Base-by-base conservation (phyloP, 371 early-diverging fungal genomes). In the Zopfochytrium polystomum region DNA sequence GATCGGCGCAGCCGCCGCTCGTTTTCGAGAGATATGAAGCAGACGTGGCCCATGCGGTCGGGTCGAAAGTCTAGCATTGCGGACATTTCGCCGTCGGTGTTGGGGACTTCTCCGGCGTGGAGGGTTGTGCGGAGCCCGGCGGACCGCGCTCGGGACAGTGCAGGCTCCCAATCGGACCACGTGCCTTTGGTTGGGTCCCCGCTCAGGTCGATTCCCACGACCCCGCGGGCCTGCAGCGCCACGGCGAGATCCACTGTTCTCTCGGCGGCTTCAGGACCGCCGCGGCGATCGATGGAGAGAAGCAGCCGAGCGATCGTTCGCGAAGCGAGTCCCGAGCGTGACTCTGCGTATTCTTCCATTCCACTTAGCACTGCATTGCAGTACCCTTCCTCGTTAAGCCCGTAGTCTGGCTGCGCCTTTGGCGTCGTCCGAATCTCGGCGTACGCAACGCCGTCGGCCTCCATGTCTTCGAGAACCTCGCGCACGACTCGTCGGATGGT, bases 161-260 rank as follows among this genome's bases (percentile, higher is more conserved):
- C 30, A 23, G 59, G 59, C 2, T 33, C 34, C 20, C 48, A 35
- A 30, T 58, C 50, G 13, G 15, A 20, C 1, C 48, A 50, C 11
- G 50, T 51, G 4, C 59, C 59, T 11, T 15, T 22, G 1, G 29
- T 22, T 9, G 59, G 59, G 25, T 58, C 34, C 5, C 59, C 59
- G 29, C 59, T 50, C 9, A 58, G 50, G 35, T 58, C 59, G 5
- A 58, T 22, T 20, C 59, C 59, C 48, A 58, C 35, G n/a, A 58
- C 49, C 20, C 26, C 20, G 11, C 26, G 20, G 11, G 26, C 9
- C 11, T 15, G 13, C n/a, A 18, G 48, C 18, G 6, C n/a, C 18
- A 58, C 23, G 5, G 51, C 59, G 5, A 58, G 50, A 33, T 48
- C 31, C 13, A 58, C 59, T 26, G 51, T 50, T 15, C n/a, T 23